phyloP scores from a whole-genome alignment of 73 alveolate genomes.

The Tetrahymena borealis region DNA sequence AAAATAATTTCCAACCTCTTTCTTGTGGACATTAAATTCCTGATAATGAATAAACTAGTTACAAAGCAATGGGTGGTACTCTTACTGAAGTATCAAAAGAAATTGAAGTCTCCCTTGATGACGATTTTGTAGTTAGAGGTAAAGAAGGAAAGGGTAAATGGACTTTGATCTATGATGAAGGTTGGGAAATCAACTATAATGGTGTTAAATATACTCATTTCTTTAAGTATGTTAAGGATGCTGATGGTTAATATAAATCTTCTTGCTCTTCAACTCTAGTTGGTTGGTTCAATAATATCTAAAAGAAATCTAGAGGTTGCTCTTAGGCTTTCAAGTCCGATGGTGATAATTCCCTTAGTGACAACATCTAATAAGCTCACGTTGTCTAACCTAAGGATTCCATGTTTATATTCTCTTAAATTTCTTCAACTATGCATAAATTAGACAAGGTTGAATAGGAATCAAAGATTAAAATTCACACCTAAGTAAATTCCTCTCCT shows the following conservation, averaged over 20 bases:
- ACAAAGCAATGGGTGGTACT: background rate
- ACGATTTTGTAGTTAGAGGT: background rate
- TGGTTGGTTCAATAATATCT: constrained; percentile 27
- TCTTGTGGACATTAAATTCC: background rate
- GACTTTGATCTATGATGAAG: constrained; percentile 46
- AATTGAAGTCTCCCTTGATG: background rate
- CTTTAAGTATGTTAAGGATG: constrained; percentile 22
- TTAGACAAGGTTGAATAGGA: too few species aligned
- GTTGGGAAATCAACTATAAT: constrained; percentile 19
- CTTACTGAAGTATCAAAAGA: background rate
- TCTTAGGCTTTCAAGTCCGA: constrained; percentile 13
- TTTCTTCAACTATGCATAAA: background rate
- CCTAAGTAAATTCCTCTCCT: too few species aligned
- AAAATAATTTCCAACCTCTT: background rate
- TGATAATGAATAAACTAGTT: background rate
- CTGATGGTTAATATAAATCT: constrained; percentile 20
- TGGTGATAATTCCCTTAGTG: background rate
- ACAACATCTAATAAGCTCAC: constrained; percentile 30
- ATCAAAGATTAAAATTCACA: too few species aligned
- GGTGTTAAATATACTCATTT: constrained; percentile 30
- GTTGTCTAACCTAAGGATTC: constrained; percentile 30
- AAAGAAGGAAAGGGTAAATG: constrained; percentile 16
- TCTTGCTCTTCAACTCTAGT: constrained; percentile 24
- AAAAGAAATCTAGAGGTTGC: constrained; percentile 32
- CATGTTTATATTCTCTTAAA: background rate